Percentiles rank a stretch among this genome's conserved stretches.
phyloP scores from a whole-genome alignment of 2,329 filamentous ascomycete genomes.

The Balansia obtecta region DNA sequence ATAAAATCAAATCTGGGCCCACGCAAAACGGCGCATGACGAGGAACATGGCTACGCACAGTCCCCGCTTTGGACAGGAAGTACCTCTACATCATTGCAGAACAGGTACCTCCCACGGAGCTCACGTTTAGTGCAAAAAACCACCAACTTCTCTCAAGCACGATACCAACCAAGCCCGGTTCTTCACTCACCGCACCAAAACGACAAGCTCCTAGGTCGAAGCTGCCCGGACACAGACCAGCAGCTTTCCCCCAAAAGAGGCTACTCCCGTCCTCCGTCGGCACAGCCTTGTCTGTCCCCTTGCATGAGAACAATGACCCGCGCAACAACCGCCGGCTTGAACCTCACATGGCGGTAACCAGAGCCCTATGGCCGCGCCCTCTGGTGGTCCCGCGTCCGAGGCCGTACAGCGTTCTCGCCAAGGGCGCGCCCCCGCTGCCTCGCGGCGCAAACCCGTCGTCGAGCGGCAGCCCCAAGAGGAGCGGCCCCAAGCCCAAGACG shows the following conservation, averaged over 20 bases:
- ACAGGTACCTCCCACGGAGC: too few relatives aligned
- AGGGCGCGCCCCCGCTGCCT: background rate
- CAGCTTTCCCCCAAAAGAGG: background rate
- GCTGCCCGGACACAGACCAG: too few relatives aligned
- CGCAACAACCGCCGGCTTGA: background rate
- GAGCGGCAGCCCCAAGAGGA: background rate
- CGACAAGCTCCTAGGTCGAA: too few relatives aligned
- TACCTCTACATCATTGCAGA: background rate
- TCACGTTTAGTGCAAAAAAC: too few relatives aligned
- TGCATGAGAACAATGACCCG: conserved; percentile 9
- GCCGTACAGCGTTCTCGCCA: background rate
- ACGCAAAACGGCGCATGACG: background rate
- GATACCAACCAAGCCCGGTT: too few relatives aligned
- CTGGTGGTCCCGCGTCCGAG: background rate
- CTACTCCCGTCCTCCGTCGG: background rate
- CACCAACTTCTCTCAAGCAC: too few relatives aligned
- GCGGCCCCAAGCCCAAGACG: conserved; percentile 1
- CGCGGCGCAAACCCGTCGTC: background rate
- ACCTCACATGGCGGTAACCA: conserved; percentile 15
- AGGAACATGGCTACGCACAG: background rate
- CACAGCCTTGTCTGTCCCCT: background rate
- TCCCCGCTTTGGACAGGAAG: background rate
- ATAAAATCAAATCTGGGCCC: background rate
- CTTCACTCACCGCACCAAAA: too few relatives aligned
- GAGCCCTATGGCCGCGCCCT: conserved; percentile 7